A percentile compares a stretch with the other conserved stretches of the same genome.
phyloP scores from a whole-genome alignment of 352 stramenopile species.

The Phytophthora citrophthora region DNA sequence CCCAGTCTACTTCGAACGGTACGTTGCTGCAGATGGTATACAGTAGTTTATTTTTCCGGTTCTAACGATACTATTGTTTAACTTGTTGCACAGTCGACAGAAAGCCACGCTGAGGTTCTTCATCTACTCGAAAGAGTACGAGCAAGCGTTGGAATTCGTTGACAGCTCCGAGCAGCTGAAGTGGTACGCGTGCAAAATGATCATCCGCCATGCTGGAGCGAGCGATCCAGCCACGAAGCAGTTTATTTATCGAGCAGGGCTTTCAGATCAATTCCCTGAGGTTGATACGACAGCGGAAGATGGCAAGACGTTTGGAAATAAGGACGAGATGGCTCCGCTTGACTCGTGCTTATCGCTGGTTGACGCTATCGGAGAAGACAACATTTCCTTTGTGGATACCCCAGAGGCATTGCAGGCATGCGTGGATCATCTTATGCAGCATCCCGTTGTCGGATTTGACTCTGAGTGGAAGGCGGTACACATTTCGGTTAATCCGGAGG shows the following conservation, averaged over 20 bases:
- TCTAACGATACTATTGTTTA: background rate
- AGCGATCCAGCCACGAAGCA: slow-evolving; percentile 52
- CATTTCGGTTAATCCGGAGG: slow-evolving; percentile 15
- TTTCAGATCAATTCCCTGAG: slow-evolving; percentile 48
- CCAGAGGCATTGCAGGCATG: slow-evolving; percentile 39
- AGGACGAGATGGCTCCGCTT: slow-evolving; percentile 50
- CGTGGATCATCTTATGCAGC: slow-evolving; percentile 44
- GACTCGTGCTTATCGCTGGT: slow-evolving; percentile 56
- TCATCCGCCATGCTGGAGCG: slow-evolving; percentile 52
- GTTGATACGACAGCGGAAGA: slow-evolving; percentile 47
- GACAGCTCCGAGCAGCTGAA: slow-evolving; percentile 30
- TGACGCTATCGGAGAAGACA: slow-evolving; percentile 45
- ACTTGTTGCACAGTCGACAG: slow-evolving; percentile 35
- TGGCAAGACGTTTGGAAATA: slow-evolving; percentile 33
- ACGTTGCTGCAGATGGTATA: background rate
- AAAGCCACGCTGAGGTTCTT: slow-evolving; percentile 63
- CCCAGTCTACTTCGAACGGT: slow-evolving; percentile 63
- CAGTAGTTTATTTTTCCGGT: background rate
- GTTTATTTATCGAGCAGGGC: slow-evolving; percentile 56
- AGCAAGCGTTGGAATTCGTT: slow-evolving; percentile 59
- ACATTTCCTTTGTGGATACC: slow-evolving; percentile 71
- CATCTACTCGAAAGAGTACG: slow-evolving; percentile 64
- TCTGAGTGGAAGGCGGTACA: slow-evolving; percentile 80
- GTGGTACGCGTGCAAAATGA: slow-evolving; percentile 62
- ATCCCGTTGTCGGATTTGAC: slow-evolving; percentile 73